Conservation (phyloP, 208 protist genomes). For the Acanthamoeba rhysodes region DNA sequence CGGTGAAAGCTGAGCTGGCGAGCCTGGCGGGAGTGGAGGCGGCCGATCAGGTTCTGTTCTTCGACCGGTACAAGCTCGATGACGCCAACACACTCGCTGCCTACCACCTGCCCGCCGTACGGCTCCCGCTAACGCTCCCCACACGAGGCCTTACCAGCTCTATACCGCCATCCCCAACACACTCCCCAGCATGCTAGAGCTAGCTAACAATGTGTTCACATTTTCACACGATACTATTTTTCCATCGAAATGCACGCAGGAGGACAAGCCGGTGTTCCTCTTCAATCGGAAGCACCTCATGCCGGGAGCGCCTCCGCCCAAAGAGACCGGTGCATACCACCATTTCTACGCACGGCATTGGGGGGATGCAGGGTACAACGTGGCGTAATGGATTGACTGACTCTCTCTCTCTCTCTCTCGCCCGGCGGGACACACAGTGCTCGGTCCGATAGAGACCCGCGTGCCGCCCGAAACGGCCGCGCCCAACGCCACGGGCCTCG, state of each 20-base stretch:
- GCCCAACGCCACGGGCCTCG: not conserved
- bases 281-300: slow-evolving; percentile 3
- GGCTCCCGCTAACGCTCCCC: not conserved
- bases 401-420: not conserved
- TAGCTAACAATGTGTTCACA: not conserved
- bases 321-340: slow-evolving; percentile 26
- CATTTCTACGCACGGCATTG: not conserved
- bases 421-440: not conserved
- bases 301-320: not conserved
- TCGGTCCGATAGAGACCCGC: not conserved
- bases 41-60: slow-evolving; percentile 62
- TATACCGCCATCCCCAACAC: too few species aligned
- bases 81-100: not conserved
- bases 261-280: slow-evolving; percentile 49
- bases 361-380: too few species aligned
- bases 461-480: not conserved
- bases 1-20: slow-evolving; percentile 38
- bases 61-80: slow-evolving; percentile 27
- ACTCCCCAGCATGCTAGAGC: too few species aligned
- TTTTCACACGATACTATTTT: too few species aligned
- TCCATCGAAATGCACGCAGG: not conserved
- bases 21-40: not conserved
- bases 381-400: not conserved
- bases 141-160: not conserved
- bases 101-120: slow-evolving; percentile 52